Base-by-base conservation (phyloP, 768 basidiomycete species). In the Tricholoma sp. region DNA sequence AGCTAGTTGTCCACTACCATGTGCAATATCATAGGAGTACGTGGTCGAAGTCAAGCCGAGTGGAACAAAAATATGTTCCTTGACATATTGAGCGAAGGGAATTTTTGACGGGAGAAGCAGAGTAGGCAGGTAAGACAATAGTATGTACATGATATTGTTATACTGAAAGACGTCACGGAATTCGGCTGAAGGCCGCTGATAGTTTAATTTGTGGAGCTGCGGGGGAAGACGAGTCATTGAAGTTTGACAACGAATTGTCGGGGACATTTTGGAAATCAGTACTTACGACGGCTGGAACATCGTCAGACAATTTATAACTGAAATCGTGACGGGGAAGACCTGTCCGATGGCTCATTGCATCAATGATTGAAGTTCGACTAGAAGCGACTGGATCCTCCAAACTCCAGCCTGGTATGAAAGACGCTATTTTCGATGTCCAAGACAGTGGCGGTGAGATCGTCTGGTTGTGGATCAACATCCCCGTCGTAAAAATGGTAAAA, bases 91-190 rank as follows among this genome's bases (percentile, higher is more conserved):
- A 9, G 66, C 63, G 44, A 70, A 64, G 5, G 66, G 59, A 1
- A 61, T 59, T 36, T 65, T 65, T 11, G 65, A 49, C 9, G 47
- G 65, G 8, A 66, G 58, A 31, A 71, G 60, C 1, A 54, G 54
- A 1, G 69, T 63, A 0, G 68, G 70, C 17, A 74, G 54, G 50
- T 66, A 67, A 0, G 70, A 69, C 12, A 72, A 50, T 2, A 65
- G 49, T 2, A 54, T 58, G 32, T 72, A 72, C 68, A 67, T 65
- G 41, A 64, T 61, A 54, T 72, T 72, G 53, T 56, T 64, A 55
- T 71, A 70, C 36, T 72, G 70, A 18, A 55, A 68, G 0, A 57
- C 44, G 6, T 66, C 59, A 1, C 72, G 66, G 50, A 72, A 74
- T 37, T 66, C 66, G 4, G 66, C 53, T 1, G 71, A 72, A 3